Base-by-base conservation (phyloP, 768 basidiomycete species). In the Arthromyces matolae region DNA sequence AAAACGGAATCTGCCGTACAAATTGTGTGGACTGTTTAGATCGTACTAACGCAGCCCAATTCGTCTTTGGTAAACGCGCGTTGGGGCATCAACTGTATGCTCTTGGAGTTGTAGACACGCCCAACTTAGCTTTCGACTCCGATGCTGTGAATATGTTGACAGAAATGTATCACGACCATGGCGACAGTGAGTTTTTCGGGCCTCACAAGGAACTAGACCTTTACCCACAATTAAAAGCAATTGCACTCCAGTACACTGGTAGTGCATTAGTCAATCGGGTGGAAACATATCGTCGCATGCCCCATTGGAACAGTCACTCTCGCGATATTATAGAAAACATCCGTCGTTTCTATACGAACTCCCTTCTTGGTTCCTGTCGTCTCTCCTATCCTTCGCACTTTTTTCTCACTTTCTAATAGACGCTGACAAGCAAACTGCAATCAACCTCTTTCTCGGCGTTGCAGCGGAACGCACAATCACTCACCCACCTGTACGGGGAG, bases 11-110 rank as follows among this genome's bases (percentile, higher is more conserved):
- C 22, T 89, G 90, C 50, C 79, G 96, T 13, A 93, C 84, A 0
- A 99, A 99, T 60, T 99, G 96, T 59, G 93, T 99, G 0, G 95
- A 99, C 60, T 99, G 95, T 60, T 71, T 99, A 12, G 93, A 96
- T 65, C 83, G 95, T 9, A 98, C 95, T 3, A 98, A 98, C 58
- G 92, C 93, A 3, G 93, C 92, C 0, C 94, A 97, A 60, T 97
- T 97, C 60, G 92, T 95, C 1, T 94, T 97, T 50, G 96, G 93
- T 2, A 95, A 96, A 64, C 84, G 89, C 18, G 96, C 89, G 0
- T 71, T 99, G 14, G 94, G 93, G 0, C 93, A 97, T 64, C 96
- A 99, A 62, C 75, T 99, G 7, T 91, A 95, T 63, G 94, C 93
- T 0, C 80, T 99, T 3, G 96, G 96, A 0, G 77, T 98, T 13